Base-by-base conservation (phyloP, 768 basidiomycete species). In the Pleurotus sapidus region DNA sequence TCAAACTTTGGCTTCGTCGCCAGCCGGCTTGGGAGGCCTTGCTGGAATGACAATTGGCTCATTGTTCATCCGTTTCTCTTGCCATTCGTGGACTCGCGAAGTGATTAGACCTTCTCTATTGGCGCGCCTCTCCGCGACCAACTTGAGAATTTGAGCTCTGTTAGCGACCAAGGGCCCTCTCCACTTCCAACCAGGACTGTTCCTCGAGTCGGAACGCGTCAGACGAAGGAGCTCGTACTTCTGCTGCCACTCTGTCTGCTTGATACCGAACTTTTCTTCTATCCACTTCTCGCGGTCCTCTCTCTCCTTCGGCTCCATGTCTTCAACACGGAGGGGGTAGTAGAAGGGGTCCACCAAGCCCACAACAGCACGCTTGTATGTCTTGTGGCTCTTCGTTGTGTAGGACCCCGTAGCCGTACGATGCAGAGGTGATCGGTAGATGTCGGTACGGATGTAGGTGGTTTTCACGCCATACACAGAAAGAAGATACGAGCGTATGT, bases 361-460 rank as follows among this genome's bases (percentile, higher is more conserved):
- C 18, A 98, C 93, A 37, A 96, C 86, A 3, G 93, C 93, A 37
- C 92, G 88, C 68, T 98, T 98, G 77, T 93, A 95, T 18, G 87
- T 87, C 62, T 78, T 79, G 64, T 80, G 72, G 2, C 74, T 61
- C 51, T 75, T 69, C 66, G 71, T 51, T 57, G 56, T 49, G 63
- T 71, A 46, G 65, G 73, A 47, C 68, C 50, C 51, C 6, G 23
- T 47, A 20, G 34, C 40, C 11, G 30, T 56, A 24, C 61, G 70
- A 48, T 70, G 63, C 17, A 81, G 64, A 45, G 87, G 83, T 0
- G 88, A 81, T 58, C 87, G 74, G 64, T 93, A 93, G 75, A 91
- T 92, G 77, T 92, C 91, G n/a, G 95, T 98, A 51, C 95, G 92
- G 60, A 98, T 93, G 70, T 95, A 97, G 5, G 94, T 96, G 58